Percentiles rank a stretch among this genome's conserved stretches.
phyloP scores from a whole-genome alignment of 768 basidiomycete species.

The Hydnum rufescens region DNA sequence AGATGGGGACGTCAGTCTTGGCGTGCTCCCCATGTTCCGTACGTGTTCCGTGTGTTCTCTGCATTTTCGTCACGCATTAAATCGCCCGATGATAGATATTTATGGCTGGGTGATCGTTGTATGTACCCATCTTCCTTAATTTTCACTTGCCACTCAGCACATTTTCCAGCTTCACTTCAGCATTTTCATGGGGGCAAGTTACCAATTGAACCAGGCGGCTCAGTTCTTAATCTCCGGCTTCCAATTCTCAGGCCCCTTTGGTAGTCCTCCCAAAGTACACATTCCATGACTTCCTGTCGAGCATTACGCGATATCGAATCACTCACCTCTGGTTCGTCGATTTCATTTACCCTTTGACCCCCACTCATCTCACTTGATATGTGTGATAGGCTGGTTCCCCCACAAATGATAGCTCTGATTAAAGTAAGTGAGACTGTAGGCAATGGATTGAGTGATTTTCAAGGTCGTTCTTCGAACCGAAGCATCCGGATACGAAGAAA shows the following conservation, averaged over 20 bases:
- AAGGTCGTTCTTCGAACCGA: no score
- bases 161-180: conserved; percentile 10
- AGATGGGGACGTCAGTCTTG: conserved; percentile 40
- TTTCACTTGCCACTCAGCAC: no score
- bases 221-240: not conserved
- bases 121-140: not conserved
- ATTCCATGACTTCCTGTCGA: conserved; percentile 39
- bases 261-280: conserved; percentile 45
- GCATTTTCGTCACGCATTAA: not conserved
- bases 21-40: conserved; percentile 15
- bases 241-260: conserved; percentile 8
- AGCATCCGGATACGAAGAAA: conserved; percentile 34
- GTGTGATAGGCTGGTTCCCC: conserved; percentile 31
- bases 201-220: not conserved
- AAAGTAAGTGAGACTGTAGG: conserved; percentile 31
- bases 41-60: not conserved
- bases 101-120: not conserved
- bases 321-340: conserved; percentile 22
- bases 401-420: conserved; percentile 35
- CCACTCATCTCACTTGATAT: not conserved
- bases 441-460: conserved; percentile 1
- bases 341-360: not conserved
- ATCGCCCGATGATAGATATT: not conserved
- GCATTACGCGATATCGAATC: conserved; percentile 37
- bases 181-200: conserved; percentile 13